Conservation (phyloP, 805 yeast genomes). For the Starmerella cellae region DNA sequence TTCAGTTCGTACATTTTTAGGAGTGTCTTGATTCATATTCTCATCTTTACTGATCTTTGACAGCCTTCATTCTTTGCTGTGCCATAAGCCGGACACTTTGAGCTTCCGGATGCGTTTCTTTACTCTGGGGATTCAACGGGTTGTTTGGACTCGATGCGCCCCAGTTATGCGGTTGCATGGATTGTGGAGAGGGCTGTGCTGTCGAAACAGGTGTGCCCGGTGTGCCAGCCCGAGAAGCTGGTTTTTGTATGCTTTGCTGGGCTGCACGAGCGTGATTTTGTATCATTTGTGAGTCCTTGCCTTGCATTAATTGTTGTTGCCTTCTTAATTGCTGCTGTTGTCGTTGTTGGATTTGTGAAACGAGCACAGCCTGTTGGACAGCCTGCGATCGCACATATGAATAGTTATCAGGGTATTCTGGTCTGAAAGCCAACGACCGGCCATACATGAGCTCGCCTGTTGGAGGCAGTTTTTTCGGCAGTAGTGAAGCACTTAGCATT, state of each 20-base stretch:
- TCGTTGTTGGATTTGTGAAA: constrained; percentile 19
- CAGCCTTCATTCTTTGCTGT: constrained; percentile 1
- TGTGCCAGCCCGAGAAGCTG: background rate
- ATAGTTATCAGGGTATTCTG: constrained; percentile 51
- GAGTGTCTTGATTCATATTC: too few species aligned
- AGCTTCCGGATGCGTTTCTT: background rate
- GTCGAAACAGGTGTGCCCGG: background rate
- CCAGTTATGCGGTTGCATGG: background rate
- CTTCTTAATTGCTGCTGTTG: constrained; percentile 10
- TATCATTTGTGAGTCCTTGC: background rate
- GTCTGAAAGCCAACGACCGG: constrained; percentile 61
- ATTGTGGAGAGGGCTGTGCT: background rate
- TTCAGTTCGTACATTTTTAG: too few species aligned
- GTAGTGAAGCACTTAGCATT: constrained; percentile 73
- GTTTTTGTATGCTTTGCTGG: background rate
- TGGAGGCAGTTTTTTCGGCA: constrained; percentile 37
- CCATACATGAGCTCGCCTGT: constrained; percentile 48
- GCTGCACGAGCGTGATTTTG: background rate
- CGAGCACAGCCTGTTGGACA: constrained; percentile 22
- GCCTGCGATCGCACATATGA: constrained; percentile 27
- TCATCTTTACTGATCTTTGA: background rate
- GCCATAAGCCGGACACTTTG: constrained; percentile 1
- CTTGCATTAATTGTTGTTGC: constrained; percentile 2
- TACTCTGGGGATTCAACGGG: background rate
- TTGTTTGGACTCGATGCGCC: background rate